These are phyloP conservation scores for Vanilla planifolia DNA, from an alignment of 106 monocot genomes.

Conservation along the genomic window DNA sequence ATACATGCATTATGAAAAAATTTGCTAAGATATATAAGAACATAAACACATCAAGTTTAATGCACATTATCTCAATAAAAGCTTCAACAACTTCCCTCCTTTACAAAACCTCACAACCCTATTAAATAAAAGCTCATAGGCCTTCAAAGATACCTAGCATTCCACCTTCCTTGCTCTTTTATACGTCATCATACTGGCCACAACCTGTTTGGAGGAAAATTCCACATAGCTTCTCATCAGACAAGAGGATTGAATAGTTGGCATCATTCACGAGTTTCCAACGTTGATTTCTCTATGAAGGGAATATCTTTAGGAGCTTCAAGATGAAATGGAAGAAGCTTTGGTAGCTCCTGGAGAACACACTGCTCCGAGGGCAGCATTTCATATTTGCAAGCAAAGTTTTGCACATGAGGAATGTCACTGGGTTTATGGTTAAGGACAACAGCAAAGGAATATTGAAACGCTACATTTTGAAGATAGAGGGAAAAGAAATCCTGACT, in stretches of 20 bases:
- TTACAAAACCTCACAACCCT: conserved; percentile 88
- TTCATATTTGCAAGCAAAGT: no score
- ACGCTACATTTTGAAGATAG: no score
- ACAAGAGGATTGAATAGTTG: conserved; percentile 32
- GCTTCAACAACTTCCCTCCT: conserved; percentile 58
- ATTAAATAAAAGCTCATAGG: conserved; percentile 83
- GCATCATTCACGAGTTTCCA: neutral
- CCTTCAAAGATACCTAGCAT: conserved; percentile 72
- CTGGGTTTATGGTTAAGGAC: no score
- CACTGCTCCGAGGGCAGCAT: conserved; percentile 35
- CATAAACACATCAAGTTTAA: no score
- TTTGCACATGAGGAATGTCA: no score
- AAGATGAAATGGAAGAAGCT: conserved; percentile 32
- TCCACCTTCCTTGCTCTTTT: conserved; percentile 62
- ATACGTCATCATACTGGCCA: conserved; percentile 65
- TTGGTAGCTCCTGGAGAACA: conserved; percentile 38
- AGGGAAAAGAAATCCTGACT: no score
- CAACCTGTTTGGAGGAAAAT: conserved; percentile 64
- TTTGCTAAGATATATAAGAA: no score
- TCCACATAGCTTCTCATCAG: conserved; percentile 66
- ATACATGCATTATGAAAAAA: no score
- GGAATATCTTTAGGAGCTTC: neutral
- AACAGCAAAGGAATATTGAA: no score
- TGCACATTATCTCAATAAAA: no score
- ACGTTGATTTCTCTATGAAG: neutral